Evolutionary conservation across 2,329 filamentous ascomycete genomes (phyloP).

Genomic region (Decorospora gaudefroyi): DNA sequence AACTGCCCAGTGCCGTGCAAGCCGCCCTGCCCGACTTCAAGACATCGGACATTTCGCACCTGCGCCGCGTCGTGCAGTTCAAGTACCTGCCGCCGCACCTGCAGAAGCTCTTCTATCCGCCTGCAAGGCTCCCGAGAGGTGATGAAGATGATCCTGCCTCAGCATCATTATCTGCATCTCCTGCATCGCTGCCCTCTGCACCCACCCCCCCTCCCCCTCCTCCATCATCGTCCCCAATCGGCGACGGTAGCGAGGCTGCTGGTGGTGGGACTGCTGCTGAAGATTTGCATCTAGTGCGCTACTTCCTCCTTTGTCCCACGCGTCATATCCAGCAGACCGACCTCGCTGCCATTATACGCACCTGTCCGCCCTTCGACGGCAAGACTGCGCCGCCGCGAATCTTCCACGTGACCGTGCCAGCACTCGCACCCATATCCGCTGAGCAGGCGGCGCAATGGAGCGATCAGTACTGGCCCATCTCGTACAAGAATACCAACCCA

Average conservation of each 20-base stretch:
- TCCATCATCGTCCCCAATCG: constrained; percentile 9
- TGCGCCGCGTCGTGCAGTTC: constrained; percentile 76
- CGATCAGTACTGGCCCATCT: constrained; percentile 77
- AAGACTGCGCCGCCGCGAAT: constrained; percentile 57
- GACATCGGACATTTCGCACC: constrained; percentile 57
- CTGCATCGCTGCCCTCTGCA: constrained; percentile 21
- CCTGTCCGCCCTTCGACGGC: constrained; percentile 48
- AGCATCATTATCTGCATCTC: constrained; percentile 37
- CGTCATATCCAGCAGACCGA: constrained; percentile 59
- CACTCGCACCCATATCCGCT: constrained; percentile 74
- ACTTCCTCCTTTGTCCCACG: constrained; percentile 59
- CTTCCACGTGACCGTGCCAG: constrained; percentile 68
- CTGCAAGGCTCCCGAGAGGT: constrained; percentile 42
- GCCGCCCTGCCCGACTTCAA: constrained; percentile 51
- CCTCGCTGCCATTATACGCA: constrained; percentile 40
- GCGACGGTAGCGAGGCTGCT: constrained; percentile 17
- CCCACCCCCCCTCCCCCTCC: constrained; percentile 13
- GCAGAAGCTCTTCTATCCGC: constrained; percentile 42
- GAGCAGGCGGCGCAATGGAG: constrained; percentile 76
- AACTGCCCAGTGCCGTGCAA: constrained; percentile 52
- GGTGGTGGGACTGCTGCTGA: constrained; percentile 30
- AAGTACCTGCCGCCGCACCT: constrained; percentile 69
- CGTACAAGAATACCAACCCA: constrained; percentile 86
- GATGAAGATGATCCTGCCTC: constrained; percentile 38
- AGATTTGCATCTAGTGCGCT: constrained; percentile 48